Evolutionary conservation across 2,329 filamentous ascomycete genomes (phyloP), one percentile per base, ranked within the genome.

Genomic region (Diplocarpon mali): DNA sequence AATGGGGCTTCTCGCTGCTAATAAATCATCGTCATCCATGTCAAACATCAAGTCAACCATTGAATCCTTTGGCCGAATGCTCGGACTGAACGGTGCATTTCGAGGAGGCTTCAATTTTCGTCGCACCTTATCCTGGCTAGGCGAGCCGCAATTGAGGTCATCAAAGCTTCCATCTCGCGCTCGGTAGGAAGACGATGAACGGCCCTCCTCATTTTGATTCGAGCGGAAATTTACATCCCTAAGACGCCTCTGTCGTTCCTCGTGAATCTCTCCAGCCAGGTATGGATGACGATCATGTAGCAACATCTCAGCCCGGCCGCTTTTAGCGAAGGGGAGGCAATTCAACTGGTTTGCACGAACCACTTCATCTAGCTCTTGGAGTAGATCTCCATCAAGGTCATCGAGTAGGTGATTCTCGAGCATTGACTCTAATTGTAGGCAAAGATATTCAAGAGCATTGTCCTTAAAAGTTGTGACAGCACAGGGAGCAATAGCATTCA

Each of bases 381-480:
- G 66, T n/a, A 96, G 67, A 48, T 93, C 83, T 35, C 84, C 78
- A 43, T 96, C 89, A 13, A 98, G 73, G 46, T 87, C 83, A 53
- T 93, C 85, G 2, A 98, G 72, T 13, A 90, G 72, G 55, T 86
- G 83, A 51, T 94, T 95, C 58, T 95, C 88, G 40, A 98, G 77
- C 73, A 96, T 86, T 6, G 80, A 78, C 63, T 98, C 92, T 46
- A 96, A 71, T 57, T 95, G 93, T 36, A 95, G 68, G 57, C 88
- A 95, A 16, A 95, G 78, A 60, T 95, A 98, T 61, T 95, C 86
- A 27, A 96, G 68, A 0, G 84, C 85, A 9, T 84, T 83, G 54
- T 92, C 77, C 63, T 94, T 95, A 67, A 98, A 95, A 45, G 84
- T 78, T 0, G 77, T 78, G 5, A 95, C 80, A 0, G 83, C 83